Base-by-base conservation (phyloP, 805 yeast genomes). In the Candida chilensis region DNA sequence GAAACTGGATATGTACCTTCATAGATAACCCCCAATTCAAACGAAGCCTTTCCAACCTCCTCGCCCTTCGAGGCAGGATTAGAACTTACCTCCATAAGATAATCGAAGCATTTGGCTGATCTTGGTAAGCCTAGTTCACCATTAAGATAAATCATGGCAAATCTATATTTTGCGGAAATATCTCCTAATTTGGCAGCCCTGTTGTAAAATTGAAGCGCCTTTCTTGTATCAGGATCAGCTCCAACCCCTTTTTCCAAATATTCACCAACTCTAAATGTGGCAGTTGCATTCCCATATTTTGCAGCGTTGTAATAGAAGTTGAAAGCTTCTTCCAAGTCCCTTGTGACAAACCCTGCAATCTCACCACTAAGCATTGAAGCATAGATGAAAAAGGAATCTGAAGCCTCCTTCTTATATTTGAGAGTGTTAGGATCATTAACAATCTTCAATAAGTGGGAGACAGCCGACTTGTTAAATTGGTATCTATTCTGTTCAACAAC, bases 1-100 rank as follows among this genome's bases (percentile, higher is more conserved):
- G 60, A 65, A 4, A 65, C 66, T 5, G 69, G 67, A 37, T 62
- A 63, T 9, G 59, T 50, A 1, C 69, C 69, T 43, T 63, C 69
- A 38, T 60, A 59, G 24, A 63, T 50, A 32, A 51, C 51, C 3
- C 66, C 69, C 33, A 63, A 44, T 39, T 63, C 64, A 43, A 43
- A 60, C 29, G 53, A 51, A 2, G 68, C 63, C 39, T 49, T 44
- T 0, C 65, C 69, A 17, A 62, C 52, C 40, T 62, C 68, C 25
- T 58, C 60, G 20, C 31, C 32, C 27, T 47, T 44, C 35, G 14
- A n/a, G 6, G 25, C 7, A 8, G 25, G 25, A 22, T 22, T 22
- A 7, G 25, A 22, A 8, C 15, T n/a, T n/a, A 22, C 25, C 13
- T 22, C 57, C 10, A 42, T 41, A 28, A 62, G 46, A 38, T 60